Base-by-base conservation (phyloP, 192 early-diverging fungal genomes). In the Backusella tarrabulga region DNA sequence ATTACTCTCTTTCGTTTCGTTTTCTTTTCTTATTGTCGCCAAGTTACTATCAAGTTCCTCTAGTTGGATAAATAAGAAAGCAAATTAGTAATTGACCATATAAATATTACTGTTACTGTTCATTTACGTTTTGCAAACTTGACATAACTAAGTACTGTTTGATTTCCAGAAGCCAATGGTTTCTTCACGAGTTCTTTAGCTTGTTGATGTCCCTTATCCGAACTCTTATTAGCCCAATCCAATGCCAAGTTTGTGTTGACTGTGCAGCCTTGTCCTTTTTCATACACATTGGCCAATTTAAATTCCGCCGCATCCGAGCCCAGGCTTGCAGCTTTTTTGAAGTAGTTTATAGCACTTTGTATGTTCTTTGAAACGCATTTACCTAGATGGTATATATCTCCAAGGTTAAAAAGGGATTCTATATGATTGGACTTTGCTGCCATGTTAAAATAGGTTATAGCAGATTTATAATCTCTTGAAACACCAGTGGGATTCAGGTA, bases 201-300 rank as follows among this genome's bases (percentile, higher is more conserved):
- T 79, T 85, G 88, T 32, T 87, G 81, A 82, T 94, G 87, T 46
- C 88, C 87, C 46, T 91, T 85, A 6, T 83, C 89, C 6, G 91
- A 89, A 17, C 92, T 79, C 32, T 83, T 75, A 26, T 79, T 67
- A 79, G 90, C 94, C 91, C 93, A 95, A 71, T 90, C 87, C 44
- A 92, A 84, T 7, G 91, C 93, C 77, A 86, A 73, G 21, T 87
- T 85, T 71, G 90, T 77, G 72, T 90, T 78, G 46, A 82, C 79
- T 35, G 81, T 44, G 2, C 91, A 84, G 6, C 94, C 86, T n/a
- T 86, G 78, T 4, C 96, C 97, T 40, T 89, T 80, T 72, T 89
- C 78, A 41, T 92, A 84, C 93, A 99, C 96, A 23, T 86, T 72
- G 1, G 96, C 98, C 19, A 95, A 71, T 78, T 90, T 89, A 6